Evolutionary conservation across 2,329 filamentous ascomycete species (phyloP).

Genomic region (Fusarium fujikuroi): DNA sequence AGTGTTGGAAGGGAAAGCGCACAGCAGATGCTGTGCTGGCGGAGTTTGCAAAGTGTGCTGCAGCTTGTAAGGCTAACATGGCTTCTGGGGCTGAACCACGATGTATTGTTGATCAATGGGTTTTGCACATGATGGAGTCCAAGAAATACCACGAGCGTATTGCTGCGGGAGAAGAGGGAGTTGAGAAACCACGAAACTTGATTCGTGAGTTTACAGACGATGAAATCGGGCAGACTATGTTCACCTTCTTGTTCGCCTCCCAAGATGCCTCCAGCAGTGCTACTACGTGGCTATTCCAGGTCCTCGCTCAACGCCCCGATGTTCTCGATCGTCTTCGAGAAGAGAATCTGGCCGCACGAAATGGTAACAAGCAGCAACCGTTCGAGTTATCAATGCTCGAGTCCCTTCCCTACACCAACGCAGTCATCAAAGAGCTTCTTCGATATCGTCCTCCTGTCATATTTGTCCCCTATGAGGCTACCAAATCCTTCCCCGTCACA

Average conservation of each 20-base stretch:
- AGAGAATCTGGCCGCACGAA: slow-evolving; percentile 58
- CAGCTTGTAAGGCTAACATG: slow-evolving; percentile 78
- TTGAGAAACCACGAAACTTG: slow-evolving; percentile 58
- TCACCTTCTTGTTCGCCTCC: slow-evolving; percentile 64
- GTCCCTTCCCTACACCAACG: slow-evolving; percentile 61
- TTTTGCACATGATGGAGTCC: slow-evolving; percentile 78
- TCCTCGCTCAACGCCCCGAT: slow-evolving; percentile 62
- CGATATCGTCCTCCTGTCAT: slow-evolving; percentile 64
- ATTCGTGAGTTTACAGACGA: slow-evolving; percentile 62
- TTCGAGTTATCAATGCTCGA: slow-evolving; percentile 60
- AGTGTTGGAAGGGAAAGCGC: slow-evolving; percentile 81
- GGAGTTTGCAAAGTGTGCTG: slow-evolving; percentile 77
- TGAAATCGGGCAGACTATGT: slow-evolving; percentile 62
- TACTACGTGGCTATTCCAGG: slow-evolving; percentile 64
- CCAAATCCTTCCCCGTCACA: slow-evolving; percentile 59
- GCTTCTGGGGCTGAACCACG: slow-evolving; percentile 72
- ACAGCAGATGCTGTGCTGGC: slow-evolving; percentile 75
- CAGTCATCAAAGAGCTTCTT: slow-evolving; percentile 64
- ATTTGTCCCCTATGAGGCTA: slow-evolving; percentile 63
- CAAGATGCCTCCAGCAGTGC: slow-evolving; percentile 65
- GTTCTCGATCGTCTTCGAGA: slow-evolving; percentile 57
- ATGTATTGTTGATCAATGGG: slow-evolving; percentile 83
- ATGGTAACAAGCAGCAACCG: slow-evolving; percentile 53
- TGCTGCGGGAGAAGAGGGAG: slow-evolving; percentile 62
- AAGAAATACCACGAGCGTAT: slow-evolving; percentile 72